Evolutionary conservation across 148 eudicot genomes (phyloP), one percentile per base, ranked within the genome.

Genomic region (Oxyria digyna): DNA sequence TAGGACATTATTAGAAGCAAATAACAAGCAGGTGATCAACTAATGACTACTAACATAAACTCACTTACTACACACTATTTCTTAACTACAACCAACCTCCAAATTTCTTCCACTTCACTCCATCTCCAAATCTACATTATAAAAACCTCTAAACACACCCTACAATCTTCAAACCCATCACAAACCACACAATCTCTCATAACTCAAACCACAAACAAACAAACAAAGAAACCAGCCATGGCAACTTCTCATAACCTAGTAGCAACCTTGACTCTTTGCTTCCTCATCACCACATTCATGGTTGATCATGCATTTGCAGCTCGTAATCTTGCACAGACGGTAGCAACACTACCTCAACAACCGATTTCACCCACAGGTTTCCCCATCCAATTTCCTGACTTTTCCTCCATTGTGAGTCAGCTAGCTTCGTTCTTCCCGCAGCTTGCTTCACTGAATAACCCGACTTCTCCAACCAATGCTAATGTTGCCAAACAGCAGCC

Each of bases 371-470:
- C 1, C 29, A 27, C 59, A 3, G 4, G 29, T 52, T 52, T 23
- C 2, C 29, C 59, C 4, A 11, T 52, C 6, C 59, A 52, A 1
- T 0, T 52, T 21, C 59, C 59, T 2, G 59, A 52, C 23, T 29
- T 52, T 52, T 52, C 59, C 59, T 52, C 59, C 14, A 52, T 52
- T 21, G 59, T 14, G 6, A 52, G 59, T 23, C 29, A 27, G 8
- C 23, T 52, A 5, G 59, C 59, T 52, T 13, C 59, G 59, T 52
- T 21, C 59, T 52, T 52, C 59, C 59, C 59, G 27, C 59, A 52
- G 29, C 12, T 52, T n/a, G n/a, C n/a, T n/a, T n/a, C n/a, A n/a
- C n/a, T n/a, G 20, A 52, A 27, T 52, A 52, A 50, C 57, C 57
- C 57, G 57, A 21, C 11, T 20, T 21, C 8, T 24, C 27, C 57